Conservation (phyloP, 208 protist species). For the Trypanosomatidae sp. region DNA sequence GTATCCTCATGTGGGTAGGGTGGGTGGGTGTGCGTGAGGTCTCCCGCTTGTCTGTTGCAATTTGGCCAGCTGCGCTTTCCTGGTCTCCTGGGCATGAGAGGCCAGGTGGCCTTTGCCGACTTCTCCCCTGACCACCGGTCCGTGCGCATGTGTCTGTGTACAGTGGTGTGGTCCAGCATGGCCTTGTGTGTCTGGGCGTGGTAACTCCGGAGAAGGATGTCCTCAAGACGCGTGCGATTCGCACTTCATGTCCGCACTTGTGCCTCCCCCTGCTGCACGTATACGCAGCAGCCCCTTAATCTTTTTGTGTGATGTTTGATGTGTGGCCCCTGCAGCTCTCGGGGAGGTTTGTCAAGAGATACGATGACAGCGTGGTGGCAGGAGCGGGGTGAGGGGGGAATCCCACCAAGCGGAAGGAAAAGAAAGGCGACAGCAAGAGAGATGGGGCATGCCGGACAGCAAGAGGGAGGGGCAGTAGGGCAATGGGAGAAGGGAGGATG, state of each 20-base stretch:
- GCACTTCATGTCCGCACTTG: not conserved
- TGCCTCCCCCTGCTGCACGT: not conserved
- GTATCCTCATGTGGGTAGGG: not conserved
- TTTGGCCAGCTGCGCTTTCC: not conserved
- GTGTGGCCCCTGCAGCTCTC: not conserved
- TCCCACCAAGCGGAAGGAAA: constrained; percentile 11
- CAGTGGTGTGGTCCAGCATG: not conserved
- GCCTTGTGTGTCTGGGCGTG: not conserved
- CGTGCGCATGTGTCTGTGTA: not conserved
- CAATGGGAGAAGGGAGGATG: not conserved
- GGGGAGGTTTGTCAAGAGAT: not conserved
- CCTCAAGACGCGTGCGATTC: not conserved
- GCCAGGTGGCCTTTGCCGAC: not conserved
- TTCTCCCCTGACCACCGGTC: not conserved
- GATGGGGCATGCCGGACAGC: not conserved
- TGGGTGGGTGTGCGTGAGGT: not conserved
- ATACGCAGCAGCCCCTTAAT: not conserved
- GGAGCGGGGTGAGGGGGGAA: not conserved
- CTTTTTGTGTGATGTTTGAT: not conserved
- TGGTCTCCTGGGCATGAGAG: not conserved
- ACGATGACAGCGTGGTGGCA: not conserved
- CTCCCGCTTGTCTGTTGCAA: not conserved
- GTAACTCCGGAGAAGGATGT: not conserved
- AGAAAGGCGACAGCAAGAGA: not conserved
- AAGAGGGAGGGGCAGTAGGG: not conserved